Base-by-base conservation (phyloP, 805 yeast species). In the Yamadazyma ubonensis region DNA sequence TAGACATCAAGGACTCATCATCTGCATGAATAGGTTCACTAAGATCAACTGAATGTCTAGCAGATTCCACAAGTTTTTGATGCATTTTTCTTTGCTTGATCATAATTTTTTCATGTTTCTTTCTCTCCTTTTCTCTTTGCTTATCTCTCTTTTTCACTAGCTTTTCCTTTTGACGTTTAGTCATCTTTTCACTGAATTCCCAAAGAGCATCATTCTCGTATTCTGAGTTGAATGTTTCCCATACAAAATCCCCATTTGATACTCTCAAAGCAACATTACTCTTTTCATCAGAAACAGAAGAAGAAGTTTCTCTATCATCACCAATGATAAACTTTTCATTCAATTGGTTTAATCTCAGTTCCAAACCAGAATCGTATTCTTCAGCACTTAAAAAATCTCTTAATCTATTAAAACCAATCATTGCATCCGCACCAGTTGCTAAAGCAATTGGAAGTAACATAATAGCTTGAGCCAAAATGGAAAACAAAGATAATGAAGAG, bases 381-480 rank as follows among this genome's bases (percentile, higher is more conserved):
- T 48, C 53, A 25, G 63, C 47, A 27, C 49, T 43, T 26, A 63
- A 49, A 37, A 48, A 61, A 8, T 55, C 63, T 26, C 45, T 49
- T 29, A 59, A 49, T 42, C 66, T 46, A 12, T 44, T 54, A 45
- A 68, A 63, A 0, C 72, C 75, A 50, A 67, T 61, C 28, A 56
- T 54, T 7, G 73, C 74, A 49, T 70, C 75, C 11, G 73, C 70
- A 27, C 69, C 74, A 16, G 71, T 58, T 7, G 73, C 65, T 48
- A 70, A 61, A 8, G 75, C 70, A 44, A 67, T 54, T 5, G 75
- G 75, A 39, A 69, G 55, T 31, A 67, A 55, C 67, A 67, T 63
- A 42, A 67, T 61, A 17, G 70, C 66, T 45, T 67, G 73, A 9
- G 73, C 70, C 51, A 70, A 63, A 30, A 67, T 67, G 29, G 67